These are phyloP conservation scores for Pisolithus thermaeus DNA, from an alignment of 1,284 basidiomycete species.

Conservation along the genomic window DNA sequence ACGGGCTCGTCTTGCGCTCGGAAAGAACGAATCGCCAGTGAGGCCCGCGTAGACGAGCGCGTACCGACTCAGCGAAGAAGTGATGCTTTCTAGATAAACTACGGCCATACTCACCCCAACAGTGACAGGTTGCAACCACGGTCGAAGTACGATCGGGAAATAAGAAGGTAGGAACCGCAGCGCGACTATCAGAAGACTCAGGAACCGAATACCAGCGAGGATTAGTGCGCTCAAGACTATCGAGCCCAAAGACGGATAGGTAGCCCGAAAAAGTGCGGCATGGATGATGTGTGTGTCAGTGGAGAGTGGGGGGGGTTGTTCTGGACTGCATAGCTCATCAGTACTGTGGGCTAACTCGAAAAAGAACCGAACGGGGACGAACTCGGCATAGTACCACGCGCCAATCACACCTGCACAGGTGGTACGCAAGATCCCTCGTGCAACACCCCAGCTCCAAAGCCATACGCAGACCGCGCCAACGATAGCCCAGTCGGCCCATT, in stretches of 20 bases:
- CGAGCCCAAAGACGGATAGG: slow-evolving; percentile 77
- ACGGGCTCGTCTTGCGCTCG: slow-evolving; percentile 62
- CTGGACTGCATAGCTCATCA: slow-evolving; percentile 35
- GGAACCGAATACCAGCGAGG: slow-evolving; percentile 60
- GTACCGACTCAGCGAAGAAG: slow-evolving; percentile 75
- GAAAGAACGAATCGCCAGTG: slow-evolving; percentile 81
- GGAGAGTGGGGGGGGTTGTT: slow-evolving; percentile 43
- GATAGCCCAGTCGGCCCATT: slow-evolving; percentile 84
- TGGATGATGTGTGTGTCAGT: slow-evolving; percentile 69
- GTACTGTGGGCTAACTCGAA: not conserved
- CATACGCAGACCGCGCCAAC: slow-evolving; percentile 63
- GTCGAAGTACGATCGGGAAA: slow-evolving; percentile 38
- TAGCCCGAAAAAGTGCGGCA: slow-evolving; percentile 72
- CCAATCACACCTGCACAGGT: slow-evolving; percentile 82
- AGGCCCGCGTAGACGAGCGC: slow-evolving; percentile 83
- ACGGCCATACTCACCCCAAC: slow-evolving; percentile 40
- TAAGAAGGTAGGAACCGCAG: slow-evolving; percentile 54
- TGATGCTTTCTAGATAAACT: slow-evolving; percentile 53
- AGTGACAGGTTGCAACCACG: slow-evolving; percentile 37
- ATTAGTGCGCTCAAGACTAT: slow-evolving; percentile 74
- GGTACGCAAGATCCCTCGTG: slow-evolving; percentile 75
- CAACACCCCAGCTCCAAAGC: slow-evolving; percentile 90
- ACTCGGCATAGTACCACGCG: slow-evolving; percentile 90
- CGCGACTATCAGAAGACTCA: slow-evolving; percentile 43
- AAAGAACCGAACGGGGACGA: slow-evolving; percentile 20